Conservation (phyloP, 2,329 filamentous ascomycete species). For the Aurifilum marmelostoma region DNA sequence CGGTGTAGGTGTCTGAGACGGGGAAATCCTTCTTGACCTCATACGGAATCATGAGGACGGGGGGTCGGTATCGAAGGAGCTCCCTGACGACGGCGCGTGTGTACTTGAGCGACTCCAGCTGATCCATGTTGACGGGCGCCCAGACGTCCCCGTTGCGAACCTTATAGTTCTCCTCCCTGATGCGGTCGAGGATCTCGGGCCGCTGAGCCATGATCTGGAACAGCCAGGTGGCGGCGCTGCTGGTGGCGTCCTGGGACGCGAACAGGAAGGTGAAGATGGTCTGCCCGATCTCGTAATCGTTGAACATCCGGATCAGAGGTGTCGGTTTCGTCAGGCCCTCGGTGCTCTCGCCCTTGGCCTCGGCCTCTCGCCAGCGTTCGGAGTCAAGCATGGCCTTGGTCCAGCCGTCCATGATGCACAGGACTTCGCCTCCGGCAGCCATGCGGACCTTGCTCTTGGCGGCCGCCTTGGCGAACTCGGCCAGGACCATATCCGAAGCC, state of each 20-base stretch:
- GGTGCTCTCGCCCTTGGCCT: conserved; percentile 70
- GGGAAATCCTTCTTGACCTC: conserved; percentile 94
- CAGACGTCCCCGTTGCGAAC: conserved; percentile 75
- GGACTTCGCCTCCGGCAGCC: conserved; percentile 81
- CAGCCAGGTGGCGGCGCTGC: conserved; percentile 89
- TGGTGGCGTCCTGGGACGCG: conserved; percentile 95
- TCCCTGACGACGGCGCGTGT: conserved; percentile 92
- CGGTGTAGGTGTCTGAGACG: conserved; percentile 84
- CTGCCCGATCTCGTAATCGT: conserved; percentile 88
- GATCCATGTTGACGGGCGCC: conserved; percentile 74
- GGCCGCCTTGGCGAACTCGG: conserved; percentile 87
- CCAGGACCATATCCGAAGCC: conserved; percentile 87
- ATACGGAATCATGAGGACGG: conserved; percentile 97
- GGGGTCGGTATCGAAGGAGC: conserved; percentile 89
- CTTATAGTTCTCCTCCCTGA: conserved; percentile 87
- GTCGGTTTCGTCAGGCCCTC: conserved; percentile 78
- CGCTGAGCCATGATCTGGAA: conserved; percentile 94
- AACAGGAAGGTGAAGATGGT: conserved; percentile 97
- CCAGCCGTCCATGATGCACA: conserved; percentile 97
- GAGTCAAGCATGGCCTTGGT: conserved; percentile 86
- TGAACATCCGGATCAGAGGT: conserved; percentile 82
- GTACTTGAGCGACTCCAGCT: conserved; percentile 86
- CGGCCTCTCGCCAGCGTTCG: conserved; percentile 76
- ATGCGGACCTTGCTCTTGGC: conserved; percentile 93
- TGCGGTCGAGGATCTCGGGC: conserved; percentile 86